A percentile compares a stretch with the other conserved stretches of the same genome.
These are phyloP conservation scores for Chlorella variabilis DNA, from an alignment of 163 green algal species.

Conservation along the genomic window DNA sequence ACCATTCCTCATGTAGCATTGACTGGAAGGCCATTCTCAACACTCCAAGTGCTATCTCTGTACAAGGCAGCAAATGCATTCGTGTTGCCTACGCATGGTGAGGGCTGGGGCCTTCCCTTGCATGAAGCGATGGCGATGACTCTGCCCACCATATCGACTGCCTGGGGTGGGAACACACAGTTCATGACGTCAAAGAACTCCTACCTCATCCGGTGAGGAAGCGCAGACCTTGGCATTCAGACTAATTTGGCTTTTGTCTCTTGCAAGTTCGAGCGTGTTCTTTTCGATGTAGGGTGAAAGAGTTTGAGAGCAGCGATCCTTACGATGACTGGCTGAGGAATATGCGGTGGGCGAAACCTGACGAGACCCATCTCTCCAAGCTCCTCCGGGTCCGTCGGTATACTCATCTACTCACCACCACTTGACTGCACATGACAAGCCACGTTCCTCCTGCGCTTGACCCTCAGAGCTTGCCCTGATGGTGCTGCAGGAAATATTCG, in stretches of 20 bases:
- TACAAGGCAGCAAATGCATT: constrained; percentile 33
- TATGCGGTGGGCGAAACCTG: constrained; percentile 15
- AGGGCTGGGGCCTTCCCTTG: constrained; percentile 41
- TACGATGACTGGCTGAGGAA: constrained; percentile 31
- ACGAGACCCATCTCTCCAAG: constrained; percentile 5
- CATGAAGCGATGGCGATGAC: constrained; percentile 45
- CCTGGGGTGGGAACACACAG: constrained; percentile 29
- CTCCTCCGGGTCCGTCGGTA: background rate
- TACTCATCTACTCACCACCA: no score
- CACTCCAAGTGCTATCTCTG: background rate
- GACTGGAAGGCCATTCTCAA: constrained; percentile 8
- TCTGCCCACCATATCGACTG: constrained; percentile 38
- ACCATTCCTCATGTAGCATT: constrained; percentile 11
- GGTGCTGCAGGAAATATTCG: background rate
- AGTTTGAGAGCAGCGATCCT: background rate
- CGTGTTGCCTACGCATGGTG: constrained; percentile 39
- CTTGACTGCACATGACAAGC: background rate
- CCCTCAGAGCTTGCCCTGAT: no score
- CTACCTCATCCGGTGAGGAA: constrained; percentile 13
- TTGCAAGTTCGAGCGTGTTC: no score
- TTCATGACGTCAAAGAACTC: constrained; percentile 29
- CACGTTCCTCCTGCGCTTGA: background rate
- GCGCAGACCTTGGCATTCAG: no score
- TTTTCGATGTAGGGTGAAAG: constrained; percentile 5
- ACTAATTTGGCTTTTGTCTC: background rate